Evolutionary conservation across 768 basidiomycete species (phyloP).

Genomic region (Hemileccinum rubropunctum): DNA sequence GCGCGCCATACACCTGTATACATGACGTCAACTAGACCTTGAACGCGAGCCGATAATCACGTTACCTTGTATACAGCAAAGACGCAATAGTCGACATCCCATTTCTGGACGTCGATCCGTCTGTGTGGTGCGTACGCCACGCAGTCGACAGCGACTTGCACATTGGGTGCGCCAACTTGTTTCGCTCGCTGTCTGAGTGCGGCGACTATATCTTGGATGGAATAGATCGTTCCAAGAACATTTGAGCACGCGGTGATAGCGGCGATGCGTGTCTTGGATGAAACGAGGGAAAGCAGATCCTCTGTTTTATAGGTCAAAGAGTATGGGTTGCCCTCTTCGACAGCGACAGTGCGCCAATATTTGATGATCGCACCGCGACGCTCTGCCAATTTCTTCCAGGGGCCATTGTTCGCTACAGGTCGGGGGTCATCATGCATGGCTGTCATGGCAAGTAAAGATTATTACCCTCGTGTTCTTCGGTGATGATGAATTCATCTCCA

Average conservation of each 20-base stretch:
- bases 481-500: slow-evolving; percentile 77
- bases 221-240: slow-evolving; percentile 63
- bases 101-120: slow-evolving; percentile 65
- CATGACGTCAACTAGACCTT: not conserved
- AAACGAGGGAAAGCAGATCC: slow-evolving; percentile 60
- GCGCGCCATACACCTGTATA: slow-evolving; percentile 68
- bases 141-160: slow-evolving; percentile 72
- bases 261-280: slow-evolving; percentile 64
- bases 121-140: slow-evolving; percentile 80
- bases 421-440: not conserved
- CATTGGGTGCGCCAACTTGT: slow-evolving; percentile 51
- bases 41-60: not conserved
- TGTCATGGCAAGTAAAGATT: not conserved
- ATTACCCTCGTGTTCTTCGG: slow-evolving; percentile 76
- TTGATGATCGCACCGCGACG: slow-evolving; percentile 54
- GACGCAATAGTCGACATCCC: slow-evolving; percentile 74
- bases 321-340: slow-evolving; percentile 60
- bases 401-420: slow-evolving; percentile 61
- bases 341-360: slow-evolving; percentile 53
- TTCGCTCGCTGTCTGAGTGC: slow-evolving; percentile 51
- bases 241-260: slow-evolving; percentile 77
- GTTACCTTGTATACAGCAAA: slow-evolving; percentile 76
- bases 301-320: slow-evolving; percentile 53
- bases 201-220: slow-evolving; percentile 54
- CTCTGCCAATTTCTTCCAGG: slow-evolving; percentile 73